Evolutionary conservation across 176 grass and related monocot genomes (phyloP).

Genomic region (Miscanthus lutarioriparius): DNA sequence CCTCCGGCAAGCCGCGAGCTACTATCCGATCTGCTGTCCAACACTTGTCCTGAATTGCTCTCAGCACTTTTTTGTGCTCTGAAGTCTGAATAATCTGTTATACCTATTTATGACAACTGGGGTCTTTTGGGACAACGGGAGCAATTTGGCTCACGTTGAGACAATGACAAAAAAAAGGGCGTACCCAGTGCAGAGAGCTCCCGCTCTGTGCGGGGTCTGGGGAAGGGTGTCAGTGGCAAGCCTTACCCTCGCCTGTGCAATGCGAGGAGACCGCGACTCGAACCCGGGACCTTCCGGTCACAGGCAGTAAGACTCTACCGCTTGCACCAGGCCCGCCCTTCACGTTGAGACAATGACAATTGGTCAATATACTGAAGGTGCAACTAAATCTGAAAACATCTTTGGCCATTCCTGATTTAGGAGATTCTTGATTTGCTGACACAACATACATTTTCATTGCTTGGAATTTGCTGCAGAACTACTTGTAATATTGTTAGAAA

Average conservation of each 20-base stretch:
- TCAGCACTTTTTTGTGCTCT: not conserved
- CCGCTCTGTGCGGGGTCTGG: too few relatives aligned
- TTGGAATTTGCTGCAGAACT: slow-evolving; percentile 4
- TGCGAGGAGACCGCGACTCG: too few relatives aligned
- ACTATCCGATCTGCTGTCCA: not conserved
- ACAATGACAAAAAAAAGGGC: not conserved
- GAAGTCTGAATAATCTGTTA: not conserved
- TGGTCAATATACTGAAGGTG: not conserved
- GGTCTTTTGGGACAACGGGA: not conserved
- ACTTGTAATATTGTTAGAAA: not conserved
- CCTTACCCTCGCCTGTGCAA: too few relatives aligned
- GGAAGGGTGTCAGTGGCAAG: too few relatives aligned
- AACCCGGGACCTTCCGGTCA: too few relatives aligned
- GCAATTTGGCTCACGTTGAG: not conserved
- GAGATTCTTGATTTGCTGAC: too few relatives aligned
- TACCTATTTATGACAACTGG: not conserved
- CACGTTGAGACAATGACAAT: not conserved
- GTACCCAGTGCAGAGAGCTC: too few relatives aligned
- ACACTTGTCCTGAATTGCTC: not conserved
- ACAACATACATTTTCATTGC: too few relatives aligned
- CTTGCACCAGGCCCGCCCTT: too few relatives aligned
- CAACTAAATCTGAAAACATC: not conserved
- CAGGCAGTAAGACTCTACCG: too few relatives aligned
- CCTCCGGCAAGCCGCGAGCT: not conserved
- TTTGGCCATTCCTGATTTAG: not conserved